Conservation (phyloP, 2,329 filamentous ascomycete genomes). For the Stemphylium beticola region DNA sequence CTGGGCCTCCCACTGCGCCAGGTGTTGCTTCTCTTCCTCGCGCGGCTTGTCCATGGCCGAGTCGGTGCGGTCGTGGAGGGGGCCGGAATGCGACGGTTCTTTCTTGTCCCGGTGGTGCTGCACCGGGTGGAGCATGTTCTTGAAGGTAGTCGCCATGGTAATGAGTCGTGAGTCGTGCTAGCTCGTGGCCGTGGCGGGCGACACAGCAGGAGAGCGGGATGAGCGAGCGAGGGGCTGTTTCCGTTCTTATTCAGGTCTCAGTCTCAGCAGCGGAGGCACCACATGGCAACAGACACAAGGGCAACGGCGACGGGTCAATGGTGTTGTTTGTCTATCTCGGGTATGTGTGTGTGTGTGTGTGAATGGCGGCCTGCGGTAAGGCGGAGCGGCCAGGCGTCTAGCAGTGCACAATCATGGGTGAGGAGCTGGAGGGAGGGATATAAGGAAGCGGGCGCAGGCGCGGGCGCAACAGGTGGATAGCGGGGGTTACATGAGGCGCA, state of each 20-base stretch:
- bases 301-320: conserved; percentile 20
- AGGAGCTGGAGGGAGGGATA: conserved; percentile 13
- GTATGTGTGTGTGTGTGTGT: not conserved
- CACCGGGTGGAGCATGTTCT: conserved; percentile 46
- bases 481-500: conserved; percentile 34
- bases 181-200: conserved; percentile 3
- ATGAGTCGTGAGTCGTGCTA: conserved; percentile 18
- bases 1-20: conserved; percentile 56
- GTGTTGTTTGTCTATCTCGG: not conserved
- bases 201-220: conserved; percentile 4
- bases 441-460: conserved; percentile 3
- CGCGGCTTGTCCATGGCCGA: conserved; percentile 48
- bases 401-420: conserved; percentile 33
- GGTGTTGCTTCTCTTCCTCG: conserved; percentile 55
- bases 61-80: conserved; percentile 42
- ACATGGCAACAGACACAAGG: conserved; percentile 19
- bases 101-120: conserved; percentile 40
- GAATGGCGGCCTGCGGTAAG: conserved; percentile 16
- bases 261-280: conserved; percentile 12
- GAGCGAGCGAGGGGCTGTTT: conserved; percentile 13
- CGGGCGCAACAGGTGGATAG: conserved; percentile 23
- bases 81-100: conserved; percentile 27
- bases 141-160: conserved; percentile 47
- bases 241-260: conserved; percentile 9
- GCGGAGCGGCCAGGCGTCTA: conserved; percentile 25